phyloP scores from a whole-genome alignment of 1,284 basidiomycete genomes.

The Somion occarium region DNA sequence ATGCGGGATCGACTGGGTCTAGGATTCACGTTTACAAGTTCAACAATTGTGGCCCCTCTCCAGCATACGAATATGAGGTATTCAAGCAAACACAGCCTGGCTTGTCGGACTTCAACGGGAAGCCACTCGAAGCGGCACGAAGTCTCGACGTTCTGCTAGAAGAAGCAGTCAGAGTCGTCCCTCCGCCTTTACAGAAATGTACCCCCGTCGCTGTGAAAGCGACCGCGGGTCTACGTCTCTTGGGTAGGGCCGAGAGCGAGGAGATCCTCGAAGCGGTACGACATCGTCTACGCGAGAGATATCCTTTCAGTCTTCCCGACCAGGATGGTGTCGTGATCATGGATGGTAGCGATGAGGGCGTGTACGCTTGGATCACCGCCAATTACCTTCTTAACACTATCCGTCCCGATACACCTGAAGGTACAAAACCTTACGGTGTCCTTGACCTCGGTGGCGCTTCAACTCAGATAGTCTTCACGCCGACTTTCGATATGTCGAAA shows the following conservation, averaged over 20 bases:
- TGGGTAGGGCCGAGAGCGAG: constrained; percentile 62
- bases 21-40: constrained; percentile 99
- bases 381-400: constrained; percentile 88
- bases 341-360: constrained; percentile 96
- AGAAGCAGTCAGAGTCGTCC: constrained; percentile 78
- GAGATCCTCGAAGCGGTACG: constrained; percentile 82
- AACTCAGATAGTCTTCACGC: constrained; percentile 98
- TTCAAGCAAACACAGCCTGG: constrained; percentile 87
- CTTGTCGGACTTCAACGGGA: constrained; percentile 63
- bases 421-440: constrained; percentile 77
- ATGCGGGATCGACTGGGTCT: constrained; percentile 96
- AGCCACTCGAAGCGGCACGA: constrained; percentile 67
- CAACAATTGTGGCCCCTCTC: constrained; percentile 80
- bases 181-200: constrained; percentile 62
- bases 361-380: constrained; percentile 97
- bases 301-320: constrained; percentile 70
- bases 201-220: constrained; percentile 94
- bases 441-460: constrained; percentile 96
- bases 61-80: constrained; percentile 89
- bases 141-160: constrained; percentile 81
- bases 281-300: constrained; percentile 55
- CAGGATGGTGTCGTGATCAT: constrained; percentile 78
- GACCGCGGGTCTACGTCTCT: constrained; percentile 85
- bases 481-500: constrained; percentile 49
- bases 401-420: constrained; percentile 44